Evolutionary conservation across 106 monocot genomes (phyloP), one percentile per base, ranked within the genome.

Genomic region (Alisma plantagoaquatica): DNA sequence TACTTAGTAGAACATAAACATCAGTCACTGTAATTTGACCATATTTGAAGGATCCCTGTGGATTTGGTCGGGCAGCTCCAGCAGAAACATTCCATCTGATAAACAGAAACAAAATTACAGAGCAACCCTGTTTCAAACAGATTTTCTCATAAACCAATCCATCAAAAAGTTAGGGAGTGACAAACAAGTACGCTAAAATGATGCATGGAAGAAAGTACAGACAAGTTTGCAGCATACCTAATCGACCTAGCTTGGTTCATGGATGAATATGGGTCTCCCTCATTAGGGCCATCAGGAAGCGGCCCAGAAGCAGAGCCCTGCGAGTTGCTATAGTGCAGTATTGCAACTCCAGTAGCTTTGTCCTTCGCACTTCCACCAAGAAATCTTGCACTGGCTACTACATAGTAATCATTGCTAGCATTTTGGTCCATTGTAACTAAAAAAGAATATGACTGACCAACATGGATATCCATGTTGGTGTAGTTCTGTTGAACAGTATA

Each of bases 401-500:
- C 58, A 61, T 98, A 98, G 56, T 85, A 98, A 47, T 98, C 84
- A 57, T 47, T 84, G 58, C 54, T 76, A 22, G 81, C 89, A 59
- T 79, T 85, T 64, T 98, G 96, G 69, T 98, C 96, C 89, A 89
- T 89, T 32, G 81, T 98, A 33, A 98, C 81, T 35, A 98, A 62
- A 63, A 98, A 98, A 3, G 96, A 98, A 58, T 78, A 98, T 31
- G 96, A 98, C 54, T 89, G 96, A 3, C 96, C 89, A 35, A 89
- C 89, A 69, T 98, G 89, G 49, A 98, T 89, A 68, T 98, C 96
- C 89, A 98, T 74, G 70, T 76, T 82, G 26, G 89, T 65, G 48
- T 81, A 98, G 58, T 82, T 89, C 43, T 84, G 84, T 57, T 98
- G 96, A 63, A 69, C 46, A 12, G 96, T 98, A 51, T 98, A 98